Evolutionary conservation across 1,139 yeast species (phyloP).

Genomic region (Pneumocystis carinii): DNA sequence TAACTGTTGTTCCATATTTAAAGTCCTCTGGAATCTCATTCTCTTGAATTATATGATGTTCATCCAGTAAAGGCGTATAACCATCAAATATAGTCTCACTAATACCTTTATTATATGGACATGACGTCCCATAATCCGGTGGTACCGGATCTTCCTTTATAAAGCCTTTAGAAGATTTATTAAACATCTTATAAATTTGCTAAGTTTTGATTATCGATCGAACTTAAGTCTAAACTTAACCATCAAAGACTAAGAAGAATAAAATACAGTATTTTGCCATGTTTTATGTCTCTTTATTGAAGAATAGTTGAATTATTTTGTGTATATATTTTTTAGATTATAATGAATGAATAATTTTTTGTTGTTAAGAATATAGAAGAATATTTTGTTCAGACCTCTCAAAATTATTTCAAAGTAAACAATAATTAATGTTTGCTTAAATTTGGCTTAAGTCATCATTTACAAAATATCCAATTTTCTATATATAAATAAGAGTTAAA

Average conservation of each 20-base stretch:
- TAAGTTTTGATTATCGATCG: too few species aligned
- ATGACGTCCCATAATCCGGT: not conserved
- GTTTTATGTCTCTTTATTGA: too few species aligned
- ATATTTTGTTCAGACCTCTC: not conserved
- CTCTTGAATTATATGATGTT: not conserved
- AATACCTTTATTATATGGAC: not conserved
- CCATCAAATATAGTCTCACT: not conserved
- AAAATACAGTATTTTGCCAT: too few species aligned
- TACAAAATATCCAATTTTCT: not conserved
- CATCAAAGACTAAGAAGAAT: too few species aligned
- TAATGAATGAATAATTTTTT: too few species aligned
- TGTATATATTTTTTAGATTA: too few species aligned
- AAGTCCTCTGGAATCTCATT: conserved; percentile 43
- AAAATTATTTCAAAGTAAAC: not conserved
- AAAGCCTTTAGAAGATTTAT: too few species aligned
- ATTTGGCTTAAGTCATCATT: not conserved
- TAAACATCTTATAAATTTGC: too few species aligned
- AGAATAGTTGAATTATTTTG: too few species aligned
- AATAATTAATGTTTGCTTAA: not conserved
- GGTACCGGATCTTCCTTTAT: not conserved
- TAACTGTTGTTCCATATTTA: conserved; percentile 65
- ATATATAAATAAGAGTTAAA: not conserved
- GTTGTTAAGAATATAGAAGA: too few species aligned
- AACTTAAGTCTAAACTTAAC: too few species aligned
- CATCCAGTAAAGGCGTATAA: not conserved